Base-by-base conservation (phyloP, 352 stramenopile species). In the Phytophthora citrophthora region DNA sequence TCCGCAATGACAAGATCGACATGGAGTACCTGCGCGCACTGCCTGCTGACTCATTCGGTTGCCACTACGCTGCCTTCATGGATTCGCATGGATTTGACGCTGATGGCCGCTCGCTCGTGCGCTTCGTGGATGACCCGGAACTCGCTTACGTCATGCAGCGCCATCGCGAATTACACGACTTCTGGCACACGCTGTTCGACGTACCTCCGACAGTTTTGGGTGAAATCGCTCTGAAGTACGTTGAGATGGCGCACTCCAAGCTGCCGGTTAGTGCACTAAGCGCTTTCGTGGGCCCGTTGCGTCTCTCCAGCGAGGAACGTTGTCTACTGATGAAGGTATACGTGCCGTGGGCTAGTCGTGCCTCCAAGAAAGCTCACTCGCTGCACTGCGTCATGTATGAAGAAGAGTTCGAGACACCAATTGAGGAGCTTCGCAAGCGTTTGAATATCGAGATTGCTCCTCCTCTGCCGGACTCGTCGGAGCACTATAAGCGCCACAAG, bases 301-400 rank as follows among this genome's bases (percentile, higher is more conserved):
- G 88, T 39, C 72, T 98, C 12, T 79, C 81, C 13, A 79, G 70
- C 1, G 55, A 80, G 7, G 92, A 98, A 60, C 84, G 86, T 38
- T 66, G 85, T 15, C 67, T 93, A 18, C 79, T 99, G 0, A 54
- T 88, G 48, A 74, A 82, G 9, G 68, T 90, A 26, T 99, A 98
- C 76, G 78, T 99, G n/a, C 96, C 95, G 5, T 99, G 96, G 96
- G 96, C 96, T 3, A 78, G 89, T 9, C 82, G 84, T 11, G 84
- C 90, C 3, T 89, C 81, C 0, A 81, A 79, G 50, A 79, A 91
- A 10, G 82, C 80, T 3, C 63, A 81, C 39, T 89, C 87, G 15
- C 79, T 99, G 23, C 84, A 99, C 66, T 97, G 92, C 68, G 85
- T 98, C 20, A 98, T 98, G 79, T 99, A 98, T 70, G 97, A 99